Conservation (phyloP, 2,329 filamentous ascomycete genomes). For the Dendrostoma leiphaemia region DNA sequence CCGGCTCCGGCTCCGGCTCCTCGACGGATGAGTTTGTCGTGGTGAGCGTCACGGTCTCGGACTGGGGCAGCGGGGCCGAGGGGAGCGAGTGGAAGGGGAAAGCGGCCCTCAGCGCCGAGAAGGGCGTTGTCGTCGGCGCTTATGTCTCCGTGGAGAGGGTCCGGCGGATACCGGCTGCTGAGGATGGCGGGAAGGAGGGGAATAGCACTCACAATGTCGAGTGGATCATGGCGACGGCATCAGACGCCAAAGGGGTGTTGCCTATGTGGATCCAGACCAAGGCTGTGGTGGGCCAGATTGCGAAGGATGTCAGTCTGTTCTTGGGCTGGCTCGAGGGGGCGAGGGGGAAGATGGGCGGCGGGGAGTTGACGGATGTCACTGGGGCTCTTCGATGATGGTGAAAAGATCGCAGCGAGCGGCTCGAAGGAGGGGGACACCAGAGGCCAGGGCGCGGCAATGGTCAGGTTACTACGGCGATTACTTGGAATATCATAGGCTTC, state of each 20-base stretch:
- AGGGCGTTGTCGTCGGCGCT: constrained; percentile 51
- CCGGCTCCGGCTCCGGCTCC: constrained; percentile 28
- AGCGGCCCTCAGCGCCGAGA: constrained; percentile 36
- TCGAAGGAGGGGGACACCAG: too few relatives aligned
- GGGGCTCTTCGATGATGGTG: not conserved
- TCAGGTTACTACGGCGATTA: too few relatives aligned
- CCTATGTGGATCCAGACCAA: constrained; percentile 66
- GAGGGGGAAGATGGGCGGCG: constrained; percentile 28
- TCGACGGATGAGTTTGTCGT: constrained; percentile 48
- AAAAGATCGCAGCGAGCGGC: too few relatives aligned
- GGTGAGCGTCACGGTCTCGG: constrained; percentile 53
- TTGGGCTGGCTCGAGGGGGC: constrained; percentile 57
- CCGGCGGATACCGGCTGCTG: constrained; percentile 36
- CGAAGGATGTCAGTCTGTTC: constrained; percentile 71
- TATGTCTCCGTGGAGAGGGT: constrained; percentile 68
- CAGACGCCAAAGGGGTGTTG: constrained; percentile 65
- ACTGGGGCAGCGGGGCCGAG: constrained; percentile 32
- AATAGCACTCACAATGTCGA: constrained; percentile 55
- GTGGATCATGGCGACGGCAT: constrained; percentile 78
- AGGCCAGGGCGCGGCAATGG: too few relatives aligned
- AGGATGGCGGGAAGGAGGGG: constrained; percentile 25
- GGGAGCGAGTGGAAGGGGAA: constrained; percentile 27
- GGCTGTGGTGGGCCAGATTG: constrained; percentile 60
- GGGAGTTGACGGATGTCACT: not conserved
- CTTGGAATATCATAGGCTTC: too few relatives aligned